Conservation (phyloP, 306 rosid species). For the Lupinus albus region DNA sequence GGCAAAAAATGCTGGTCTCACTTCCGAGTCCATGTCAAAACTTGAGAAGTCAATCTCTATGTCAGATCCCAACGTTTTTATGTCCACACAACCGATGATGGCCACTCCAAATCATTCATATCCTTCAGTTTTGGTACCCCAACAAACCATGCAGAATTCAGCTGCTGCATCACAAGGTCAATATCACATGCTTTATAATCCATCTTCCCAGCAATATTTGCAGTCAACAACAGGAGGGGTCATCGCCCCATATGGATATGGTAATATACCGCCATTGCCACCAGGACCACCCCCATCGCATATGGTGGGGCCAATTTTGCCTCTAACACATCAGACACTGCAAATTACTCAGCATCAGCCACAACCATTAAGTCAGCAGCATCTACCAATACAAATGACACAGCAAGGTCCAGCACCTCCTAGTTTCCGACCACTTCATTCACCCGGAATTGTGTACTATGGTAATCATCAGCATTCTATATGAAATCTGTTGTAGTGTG, state of each 20-base stretch:
- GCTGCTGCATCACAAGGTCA: conserved; percentile 64
- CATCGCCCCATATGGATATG: conserved; percentile 66
- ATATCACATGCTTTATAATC: conserved; percentile 63
- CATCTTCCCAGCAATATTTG: conserved; percentile 67
- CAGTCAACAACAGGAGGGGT: conserved; percentile 61
- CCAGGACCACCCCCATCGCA: conserved; percentile 58
- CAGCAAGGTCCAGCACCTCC: conserved; percentile 60
- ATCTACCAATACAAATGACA: conserved; percentile 37
- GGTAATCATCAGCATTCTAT: conserved; percentile 60
- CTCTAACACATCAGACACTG: conserved; percentile 54
- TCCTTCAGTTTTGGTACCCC: conserved; percentile 63
- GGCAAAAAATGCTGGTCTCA: conserved; percentile 71
- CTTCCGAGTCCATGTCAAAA: conserved; percentile 52
- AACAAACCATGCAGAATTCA: conserved; percentile 58
- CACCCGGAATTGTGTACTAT: conserved; percentile 69
- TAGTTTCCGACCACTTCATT: conserved; percentile 68
- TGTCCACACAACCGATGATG: conserved; percentile 59
- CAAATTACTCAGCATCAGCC: conserved; percentile 58
- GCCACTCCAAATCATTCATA: conserved; percentile 58
- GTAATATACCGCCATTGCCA: conserved; percentile 62
- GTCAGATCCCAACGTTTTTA: conserved; percentile 63
- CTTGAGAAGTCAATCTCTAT: conserved; percentile 50
- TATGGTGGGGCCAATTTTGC: conserved; percentile 59
- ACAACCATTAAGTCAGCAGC: conserved; percentile 34
- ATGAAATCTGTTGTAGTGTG: conserved; percentile 42